Base-by-base conservation (phyloP, 805 yeast species). In the Kluyveromyces lactis region DNA sequence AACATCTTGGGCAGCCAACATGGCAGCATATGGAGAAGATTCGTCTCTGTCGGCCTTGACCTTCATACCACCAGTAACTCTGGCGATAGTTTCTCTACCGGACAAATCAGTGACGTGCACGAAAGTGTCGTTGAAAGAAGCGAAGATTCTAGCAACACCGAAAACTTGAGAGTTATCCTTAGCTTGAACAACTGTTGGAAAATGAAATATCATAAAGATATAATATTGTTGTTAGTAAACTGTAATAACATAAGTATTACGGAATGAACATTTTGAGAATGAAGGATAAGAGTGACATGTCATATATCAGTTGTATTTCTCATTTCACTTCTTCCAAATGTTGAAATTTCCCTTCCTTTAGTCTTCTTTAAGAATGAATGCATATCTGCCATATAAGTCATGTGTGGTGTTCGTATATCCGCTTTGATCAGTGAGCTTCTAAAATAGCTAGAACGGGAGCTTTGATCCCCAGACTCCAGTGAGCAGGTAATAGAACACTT, bases 21-120 rank as follows among this genome's bases (percentile, higher is more conserved):
- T 92, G 67, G 97, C 98, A 68, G 99, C 99, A 84, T 92, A 92
- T 72, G 99, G 98, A 58, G 98, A 86, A 51, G 97, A 90, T 81
- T 92, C 98, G 72, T 94, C 99, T 79, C 97, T 86, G 79, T 92
- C 99, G 65, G 98, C 98, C 82, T 92, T 92, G 73, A 92, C 99
- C 81, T 92, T 92, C 98, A 92, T 92, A 76, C 98, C 99, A 81
- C 99, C 99, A 67, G 98, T 92, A 63, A 92, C 96, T 78, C 97
- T 87, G 78, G 95, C 81, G 68, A 92, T 90, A 76, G 99, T 92
- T 78, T 94, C 99, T 75, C 90, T 92, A 75, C 98, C 99, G 64
- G 97, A 86, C 62, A 89, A 77, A 79, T 92, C 99, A 64, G 99
- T 92, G 63, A 92, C 92, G 73, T 92, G 99, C 63, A 92, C 99